A percentile compares a stretch with the other conserved stretches of the same genome.
Conservation (phyloP, 176 grass and related monocot genomes). For the Lolium perenne region DNA sequence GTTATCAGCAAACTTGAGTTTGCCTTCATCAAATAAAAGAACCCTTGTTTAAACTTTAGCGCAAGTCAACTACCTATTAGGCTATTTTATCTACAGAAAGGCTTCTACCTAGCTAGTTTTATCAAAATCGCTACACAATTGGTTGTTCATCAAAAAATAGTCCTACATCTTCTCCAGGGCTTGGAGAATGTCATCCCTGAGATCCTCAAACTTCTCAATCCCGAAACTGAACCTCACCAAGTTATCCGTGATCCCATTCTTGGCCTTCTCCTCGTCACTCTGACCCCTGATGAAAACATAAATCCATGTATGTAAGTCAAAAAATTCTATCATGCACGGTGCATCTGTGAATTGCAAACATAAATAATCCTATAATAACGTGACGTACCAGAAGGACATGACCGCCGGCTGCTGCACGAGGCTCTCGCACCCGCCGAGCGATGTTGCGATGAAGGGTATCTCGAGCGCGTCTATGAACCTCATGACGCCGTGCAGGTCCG, state of each 20-base stretch:
- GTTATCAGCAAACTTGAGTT: too few species aligned
- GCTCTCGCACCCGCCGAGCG: constrained; percentile 66
- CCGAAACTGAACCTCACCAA: too few species aligned
- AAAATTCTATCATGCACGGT: neutral
- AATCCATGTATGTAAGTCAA: neutral
- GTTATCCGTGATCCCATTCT: too few species aligned
- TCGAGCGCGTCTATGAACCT: constrained; percentile 60
- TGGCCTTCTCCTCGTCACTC: too few species aligned
- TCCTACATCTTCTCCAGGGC: constrained; percentile 48
- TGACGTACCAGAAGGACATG: constrained; percentile 59
- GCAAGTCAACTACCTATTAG: too few species aligned
- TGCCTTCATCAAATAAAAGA: too few species aligned
- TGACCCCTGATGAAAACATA: neutral
- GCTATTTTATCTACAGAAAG: too few species aligned
- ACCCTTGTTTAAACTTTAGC: too few species aligned
- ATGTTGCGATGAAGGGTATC: constrained; percentile 60
- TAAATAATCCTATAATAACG: neutral
- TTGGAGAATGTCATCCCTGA: too few species aligned
- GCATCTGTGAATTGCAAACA: too few species aligned
- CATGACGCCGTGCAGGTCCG: constrained; percentile 41
- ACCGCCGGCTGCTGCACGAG: constrained; percentile 64
- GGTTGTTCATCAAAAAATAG: neutral
- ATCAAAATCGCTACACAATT: neutral
- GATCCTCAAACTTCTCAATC: too few species aligned
- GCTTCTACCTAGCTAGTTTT: neutral